Evolutionary conservation across 1,284 basidiomycete species (phyloP).

Genomic region (Tylopilus orsonianus): DNA sequence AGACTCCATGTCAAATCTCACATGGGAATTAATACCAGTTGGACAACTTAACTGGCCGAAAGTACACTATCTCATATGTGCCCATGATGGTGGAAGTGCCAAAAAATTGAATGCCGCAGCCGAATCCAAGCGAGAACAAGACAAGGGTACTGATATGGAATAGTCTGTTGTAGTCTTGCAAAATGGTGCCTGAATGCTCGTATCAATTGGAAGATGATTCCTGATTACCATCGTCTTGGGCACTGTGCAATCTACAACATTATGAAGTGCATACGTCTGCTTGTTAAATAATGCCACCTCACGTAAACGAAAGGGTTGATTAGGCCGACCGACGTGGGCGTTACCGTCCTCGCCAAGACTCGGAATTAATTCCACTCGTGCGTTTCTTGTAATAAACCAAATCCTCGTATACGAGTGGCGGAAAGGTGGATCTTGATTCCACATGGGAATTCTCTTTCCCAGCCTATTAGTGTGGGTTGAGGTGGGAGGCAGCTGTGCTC

Average conservation of each 20-base stretch:
- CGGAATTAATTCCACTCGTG: too few relatives aligned
- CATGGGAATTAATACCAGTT: too few relatives aligned
- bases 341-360: too few relatives aligned
- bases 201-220: too few relatives aligned
- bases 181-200: too few relatives aligned
- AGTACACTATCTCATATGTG: not conserved
- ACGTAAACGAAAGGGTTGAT: too few relatives aligned
- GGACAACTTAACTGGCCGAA: not conserved
- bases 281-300: too few relatives aligned
- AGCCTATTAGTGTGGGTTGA: not conserved
- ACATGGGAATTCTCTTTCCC: not conserved
- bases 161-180: not conserved
- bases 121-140: not conserved
- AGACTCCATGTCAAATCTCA: too few relatives aligned
- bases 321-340: too few relatives aligned
- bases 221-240: not conserved
- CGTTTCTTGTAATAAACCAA: not conserved
- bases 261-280: too few relatives aligned
- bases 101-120: not conserved
- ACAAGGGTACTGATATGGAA: conserved; percentile 2
- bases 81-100: not conserved
- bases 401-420: too few relatives aligned
- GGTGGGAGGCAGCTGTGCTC: not conserved
- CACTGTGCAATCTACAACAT: too few relatives aligned
- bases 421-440: not conserved